Conservation (phyloP, 805 yeast genomes). For the Candida morakotiae region DNA sequence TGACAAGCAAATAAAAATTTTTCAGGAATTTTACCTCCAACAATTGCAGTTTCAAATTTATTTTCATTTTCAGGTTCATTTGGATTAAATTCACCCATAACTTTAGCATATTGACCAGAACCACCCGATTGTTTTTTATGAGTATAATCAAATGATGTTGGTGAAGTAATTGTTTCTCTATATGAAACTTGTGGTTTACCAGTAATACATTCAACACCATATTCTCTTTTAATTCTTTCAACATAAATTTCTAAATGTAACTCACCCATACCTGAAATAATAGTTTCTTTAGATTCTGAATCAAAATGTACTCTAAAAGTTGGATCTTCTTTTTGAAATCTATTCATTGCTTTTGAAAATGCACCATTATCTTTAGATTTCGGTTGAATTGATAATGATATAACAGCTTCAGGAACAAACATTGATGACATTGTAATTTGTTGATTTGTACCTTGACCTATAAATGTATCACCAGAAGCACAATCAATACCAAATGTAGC, state of each 20-base stretch:
- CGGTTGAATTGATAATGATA: slow-evolving; percentile 86
- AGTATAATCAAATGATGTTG: slow-evolving; percentile 82
- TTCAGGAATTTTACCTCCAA: slow-evolving; percentile 96
- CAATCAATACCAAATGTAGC: slow-evolving; percentile 99
- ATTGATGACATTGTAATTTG: slow-evolving; percentile 92
- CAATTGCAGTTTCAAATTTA: slow-evolving; percentile 78
- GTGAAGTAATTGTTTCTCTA: slow-evolving; percentile 80
- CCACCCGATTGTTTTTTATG: slow-evolving; percentile 99
- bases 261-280: slow-evolving; percentile 98
- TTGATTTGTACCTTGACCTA: slow-evolving; percentile 63
- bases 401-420: slow-evolving; percentile 99
- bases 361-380: slow-evolving; percentile 79
- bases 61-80: slow-evolving; percentile 64
- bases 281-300: slow-evolving; percentile 86
- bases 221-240: slow-evolving; percentile 97
- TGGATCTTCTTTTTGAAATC: slow-evolving; percentile 99
- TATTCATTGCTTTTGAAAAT: slow-evolving; percentile 93
- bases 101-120: slow-evolving; percentile 98
- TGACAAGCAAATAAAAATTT: slow-evolving; percentile 91
- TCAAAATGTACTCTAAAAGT: slow-evolving; percentile 93
- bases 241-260: slow-evolving; percentile 95
- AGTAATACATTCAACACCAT: slow-evolving; percentile 89
- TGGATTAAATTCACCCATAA: slow-evolving; percentile 76
- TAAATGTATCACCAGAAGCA: slow-evolving; percentile 96
- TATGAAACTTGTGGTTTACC: slow-evolving; percentile 98